Evolutionary conservation across 2,329 filamentous ascomycete species (phyloP), one percentile per base, ranked within the genome.

Genomic region (Colletotrichum musicola): DNA sequence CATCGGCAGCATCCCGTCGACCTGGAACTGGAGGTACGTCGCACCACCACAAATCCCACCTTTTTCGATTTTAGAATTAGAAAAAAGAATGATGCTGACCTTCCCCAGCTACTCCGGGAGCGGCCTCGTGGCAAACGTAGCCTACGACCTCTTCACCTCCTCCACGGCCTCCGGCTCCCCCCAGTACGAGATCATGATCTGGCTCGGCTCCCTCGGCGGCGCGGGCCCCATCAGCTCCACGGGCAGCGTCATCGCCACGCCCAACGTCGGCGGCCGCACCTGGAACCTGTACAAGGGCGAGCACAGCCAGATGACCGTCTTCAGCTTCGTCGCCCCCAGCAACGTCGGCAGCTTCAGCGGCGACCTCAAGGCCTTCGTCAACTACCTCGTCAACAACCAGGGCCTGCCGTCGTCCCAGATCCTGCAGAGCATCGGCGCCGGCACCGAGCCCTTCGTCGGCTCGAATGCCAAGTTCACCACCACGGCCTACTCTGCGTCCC

Each of bases 121-220:
- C 20, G 72, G 74, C 51, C 64, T 81, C 59, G 80, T 89, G 27
- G 84, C 86, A 46, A 82, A 90, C 73, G 88, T 91, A 2, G 80
- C 88, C 14, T 90, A 90, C 74, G 88, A 90, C 75, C 77, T 90
- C 47, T 90, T 90, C 81, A 88, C 88, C 38, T 80, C 81, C 14
- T 79, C 79, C 16, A 81, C 83, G 13, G 81, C 81, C 12, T 79
- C 83, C 1, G 77, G 76, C 54, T 75, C 66, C 6, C 74, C 84
- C 30, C 79, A 87, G 73, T 89, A 89, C 75, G 89, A 91, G 78
- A 83, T 91, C 76, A 91, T 91, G 89, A 82, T 91, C 73, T 91
- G 89, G 89, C 81, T 90, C 53, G 85, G 81, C 1, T 82, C 84
- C 3, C 80, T 88, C 54, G 89, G 88, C 35, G 87, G 86, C 62